phyloP scores from a whole-genome alignment of 1,284 basidiomycete genomes.

The Vanrija pseudolonga region DNA sequence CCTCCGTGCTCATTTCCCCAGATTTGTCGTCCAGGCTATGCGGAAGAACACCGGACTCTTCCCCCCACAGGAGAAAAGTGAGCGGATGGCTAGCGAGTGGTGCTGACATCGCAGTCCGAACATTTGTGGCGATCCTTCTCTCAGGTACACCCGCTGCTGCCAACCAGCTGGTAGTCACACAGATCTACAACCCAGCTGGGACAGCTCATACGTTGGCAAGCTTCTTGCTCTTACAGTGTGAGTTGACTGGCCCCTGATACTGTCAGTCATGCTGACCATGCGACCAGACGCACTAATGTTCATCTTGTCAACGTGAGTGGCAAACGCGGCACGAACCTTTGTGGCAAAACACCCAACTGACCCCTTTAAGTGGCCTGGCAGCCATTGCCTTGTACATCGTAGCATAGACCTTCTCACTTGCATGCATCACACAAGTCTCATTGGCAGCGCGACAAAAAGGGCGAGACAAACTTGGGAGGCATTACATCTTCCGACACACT shows the following conservation, averaged over 20 bases:
- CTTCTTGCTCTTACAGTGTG: constrained; percentile 45
- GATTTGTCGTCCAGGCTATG: constrained; percentile 40
- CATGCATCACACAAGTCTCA: no score
- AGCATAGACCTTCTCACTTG: neutral
- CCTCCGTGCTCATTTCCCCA: neutral
- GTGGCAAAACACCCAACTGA: no score
- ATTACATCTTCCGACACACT: neutral
- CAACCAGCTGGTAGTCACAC: constrained; percentile 48
- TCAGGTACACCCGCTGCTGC: constrained; percentile 46
- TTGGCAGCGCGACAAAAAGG: no score
- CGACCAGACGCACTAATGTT: constrained; percentile 37
- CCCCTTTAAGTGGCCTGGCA: neutral
- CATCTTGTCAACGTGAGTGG: constrained; percentile 39
- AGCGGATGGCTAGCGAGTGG: constrained; percentile 10
- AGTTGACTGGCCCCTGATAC: constrained; percentile 6
- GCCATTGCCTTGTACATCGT: neutral
- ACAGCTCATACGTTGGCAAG: constrained; percentile 44
- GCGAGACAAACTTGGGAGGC: neutral
- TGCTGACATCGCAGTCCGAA: constrained; percentile 31
- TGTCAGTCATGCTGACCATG: neutral
- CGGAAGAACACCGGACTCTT: constrained; percentile 37
- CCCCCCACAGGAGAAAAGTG: constrained; percentile 40
- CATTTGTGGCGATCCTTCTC: constrained; percentile 45
- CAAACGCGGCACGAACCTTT: no score
- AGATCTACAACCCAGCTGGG: constrained; percentile 48